Evolutionary conservation across 1,284 basidiomycete species (phyloP), one percentile per base, ranked within the genome.

Genomic region (Gomphus sp.): DNA sequence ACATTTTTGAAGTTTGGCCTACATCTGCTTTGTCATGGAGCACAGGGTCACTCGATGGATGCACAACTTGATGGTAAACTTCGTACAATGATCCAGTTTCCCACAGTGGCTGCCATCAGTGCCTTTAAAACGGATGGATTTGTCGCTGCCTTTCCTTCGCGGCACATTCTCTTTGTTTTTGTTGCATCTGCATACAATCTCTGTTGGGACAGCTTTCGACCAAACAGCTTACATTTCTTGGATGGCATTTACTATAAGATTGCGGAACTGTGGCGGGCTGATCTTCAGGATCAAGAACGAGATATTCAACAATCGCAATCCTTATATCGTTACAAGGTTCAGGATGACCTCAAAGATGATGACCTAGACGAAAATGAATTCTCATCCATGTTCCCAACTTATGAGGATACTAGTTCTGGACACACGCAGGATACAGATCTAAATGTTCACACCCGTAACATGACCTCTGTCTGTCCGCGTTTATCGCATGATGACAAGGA

Each of bases 321-420:
- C 53, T 71, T 99, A 18, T 99, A 98, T 76, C 87, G 88, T 44
- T 77, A 79, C 58, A 85, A 81, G 48, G 78, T 80, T 33, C 79
- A 84, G 36, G 74, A 90, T 54, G 76, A 80, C 33, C 78, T 80
- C 10, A 80, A 80, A 11, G 95, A 94, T 62, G 82, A 82, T 10
- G 89, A 91, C 64, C 67, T 79, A 41, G 90, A 96, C 66, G 90
- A 90, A 69, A 76, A 79, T 61, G 95, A 98, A 66, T 92, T 97
- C 68, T 73, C 82, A 28, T 72, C 79, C 2, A 71, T 97, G 51
- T 98, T 98, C 72, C 93, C 95, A 2, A 82, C 85, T 22, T 98
- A 88, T 66, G 87, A 87, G 49, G 80, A 87, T 58, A 22, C 16
- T 16, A 78, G 79, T 28, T 71, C 87, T 31, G 67, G 70, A 45